Evolutionary conservation across 2,329 filamentous ascomycete species (phyloP), one percentile per base, ranked within the genome.

Genomic region (Pyricularia grisea): DNA sequence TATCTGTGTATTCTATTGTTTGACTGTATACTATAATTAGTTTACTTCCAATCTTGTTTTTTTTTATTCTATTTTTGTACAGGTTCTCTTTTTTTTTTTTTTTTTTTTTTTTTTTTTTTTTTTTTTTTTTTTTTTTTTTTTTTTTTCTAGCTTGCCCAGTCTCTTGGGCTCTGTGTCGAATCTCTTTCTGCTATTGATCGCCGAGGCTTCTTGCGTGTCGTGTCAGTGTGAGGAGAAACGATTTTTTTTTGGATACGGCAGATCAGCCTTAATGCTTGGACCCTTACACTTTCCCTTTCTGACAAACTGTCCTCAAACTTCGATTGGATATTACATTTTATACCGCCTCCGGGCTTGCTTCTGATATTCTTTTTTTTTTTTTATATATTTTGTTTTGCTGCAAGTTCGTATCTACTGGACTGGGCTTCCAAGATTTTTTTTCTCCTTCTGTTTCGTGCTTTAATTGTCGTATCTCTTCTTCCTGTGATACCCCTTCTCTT

Each of bases 261-360:
- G 42, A 50, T 50, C 42, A 50, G 42, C 42, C 14, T 50, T 50
- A 50, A 36, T 36, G 42, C 17, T 14, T 20, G 42, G 17, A 20
- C 42, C 42, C 42, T 50, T 50, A 50, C 42, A 6, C 14, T 50
- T 64, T 64, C 28, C 28, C 28, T 65, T 65, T 36, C 31, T 65
- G 63, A 30, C 63, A 65, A 65, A 36, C 63, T 65, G 63, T 65
- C 63, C 63, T 65, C 27, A 61, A 61, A 61, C n/a, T 17, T 61
- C 25, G 12, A 61, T 27, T 27, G 25, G 58, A 61, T 27, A 61
- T 25, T 11, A 9, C 58, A 61, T 61, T n/a, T 61, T 50, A 50
- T 50, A 50, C 42, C 42, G 42, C 42, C 42, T 50, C 17, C 42
- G 42, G 42, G 42, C 42, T 50, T 50, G 42, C 42, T 50, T 50